These are phyloP conservation scores for Scytalidium lignicola DNA, from an alignment of 2,329 filamentous ascomycete genomes.

Conservation along the genomic window DNA sequence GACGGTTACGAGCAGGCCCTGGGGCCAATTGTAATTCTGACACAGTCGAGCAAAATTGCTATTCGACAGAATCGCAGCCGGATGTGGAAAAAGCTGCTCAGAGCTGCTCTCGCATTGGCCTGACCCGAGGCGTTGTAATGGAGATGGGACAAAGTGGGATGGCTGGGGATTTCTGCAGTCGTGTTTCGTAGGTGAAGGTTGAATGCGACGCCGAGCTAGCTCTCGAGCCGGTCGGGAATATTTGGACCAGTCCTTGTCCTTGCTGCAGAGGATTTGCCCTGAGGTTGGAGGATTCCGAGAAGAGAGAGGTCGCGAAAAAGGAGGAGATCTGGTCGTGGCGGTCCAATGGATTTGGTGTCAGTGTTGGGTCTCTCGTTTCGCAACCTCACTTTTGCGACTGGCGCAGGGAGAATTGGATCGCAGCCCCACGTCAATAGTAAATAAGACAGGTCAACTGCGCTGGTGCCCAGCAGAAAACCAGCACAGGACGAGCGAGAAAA, in stretches of 20 bases:
- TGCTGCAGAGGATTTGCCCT: not conserved
- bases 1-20: not conserved
- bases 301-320: not conserved
- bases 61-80: not conserved
- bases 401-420: not conserved
- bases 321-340: not conserved
- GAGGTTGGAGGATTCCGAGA: not conserved
- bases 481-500: not conserved
- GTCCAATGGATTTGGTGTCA: not conserved
- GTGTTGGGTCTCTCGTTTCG: not conserved
- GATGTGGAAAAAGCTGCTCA: not conserved
- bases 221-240: not conserved
- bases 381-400: not conserved
- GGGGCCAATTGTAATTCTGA: not conserved
- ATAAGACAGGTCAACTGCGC: not conserved
- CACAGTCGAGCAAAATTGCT: not conserved
- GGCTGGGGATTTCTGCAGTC: not conserved
- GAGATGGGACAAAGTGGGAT: not conserved
- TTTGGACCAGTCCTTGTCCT: too few relatives aligned
- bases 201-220: not conserved
- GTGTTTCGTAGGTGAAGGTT: not conserved
- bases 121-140: not conserved
- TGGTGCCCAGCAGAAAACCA: not conserved
- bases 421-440: not conserved
- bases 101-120: not conserved